Percentiles rank a stretch among this genome's conserved stretches.
Conservation (phyloP, 768 basidiomycete genomes). For the Dioszegia aurantiaca region DNA sequence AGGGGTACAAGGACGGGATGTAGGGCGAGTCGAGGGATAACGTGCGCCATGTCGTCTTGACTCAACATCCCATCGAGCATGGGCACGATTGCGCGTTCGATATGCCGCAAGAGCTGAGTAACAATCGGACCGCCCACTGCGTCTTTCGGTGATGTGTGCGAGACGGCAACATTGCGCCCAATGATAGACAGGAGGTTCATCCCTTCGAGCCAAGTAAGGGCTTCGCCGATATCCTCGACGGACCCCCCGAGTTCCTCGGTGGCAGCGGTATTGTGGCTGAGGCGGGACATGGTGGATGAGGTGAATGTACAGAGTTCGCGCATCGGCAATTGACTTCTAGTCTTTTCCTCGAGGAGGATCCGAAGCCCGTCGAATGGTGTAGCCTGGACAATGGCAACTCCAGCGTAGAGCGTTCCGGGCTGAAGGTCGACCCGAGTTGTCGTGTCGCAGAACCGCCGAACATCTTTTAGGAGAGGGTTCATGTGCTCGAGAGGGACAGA, state of each 20-base stretch:
- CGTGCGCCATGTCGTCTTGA: slow-evolving; percentile 43
- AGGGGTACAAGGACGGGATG: slow-evolving; percentile 50
- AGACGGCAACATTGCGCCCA: slow-evolving; percentile 30
- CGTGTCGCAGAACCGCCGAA: slow-evolving; percentile 41
- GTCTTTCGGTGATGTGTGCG: slow-evolving; percentile 10
- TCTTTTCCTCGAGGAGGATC: slow-evolving; percentile 44
- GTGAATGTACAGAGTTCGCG: slow-evolving; percentile 43
- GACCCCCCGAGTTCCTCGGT: slow-evolving; percentile 29
- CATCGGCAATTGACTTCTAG: slow-evolving; percentile 49
- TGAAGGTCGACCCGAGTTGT: slow-evolving; percentile 32
- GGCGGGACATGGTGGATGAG: slow-evolving; percentile 9
- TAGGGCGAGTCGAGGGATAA: slow-evolving; percentile 46
- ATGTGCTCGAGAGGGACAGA: slow-evolving; percentile 48
- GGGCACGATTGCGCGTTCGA: slow-evolving; percentile 49
- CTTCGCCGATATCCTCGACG: slow-evolving; percentile 52
- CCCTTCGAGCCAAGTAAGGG: slow-evolving; percentile 46
- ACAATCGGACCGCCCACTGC: slow-evolving; percentile 22
- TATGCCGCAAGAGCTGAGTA: slow-evolving; percentile 24
- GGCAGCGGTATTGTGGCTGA: slow-evolving; percentile 7
- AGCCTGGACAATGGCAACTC: slow-evolving; percentile 50
- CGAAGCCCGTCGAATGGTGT: slow-evolving; percentile 52
- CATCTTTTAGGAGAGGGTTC: slow-evolving; percentile 42
- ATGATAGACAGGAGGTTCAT: slow-evolving; percentile 45
- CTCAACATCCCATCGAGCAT: slow-evolving; percentile 49
- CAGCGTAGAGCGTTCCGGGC: slow-evolving; percentile 47